These are phyloP conservation scores for Neopestalotiopsis rosae DNA, from an alignment of 2,329 filamentous ascomycete genomes.

Conservation along the genomic window DNA sequence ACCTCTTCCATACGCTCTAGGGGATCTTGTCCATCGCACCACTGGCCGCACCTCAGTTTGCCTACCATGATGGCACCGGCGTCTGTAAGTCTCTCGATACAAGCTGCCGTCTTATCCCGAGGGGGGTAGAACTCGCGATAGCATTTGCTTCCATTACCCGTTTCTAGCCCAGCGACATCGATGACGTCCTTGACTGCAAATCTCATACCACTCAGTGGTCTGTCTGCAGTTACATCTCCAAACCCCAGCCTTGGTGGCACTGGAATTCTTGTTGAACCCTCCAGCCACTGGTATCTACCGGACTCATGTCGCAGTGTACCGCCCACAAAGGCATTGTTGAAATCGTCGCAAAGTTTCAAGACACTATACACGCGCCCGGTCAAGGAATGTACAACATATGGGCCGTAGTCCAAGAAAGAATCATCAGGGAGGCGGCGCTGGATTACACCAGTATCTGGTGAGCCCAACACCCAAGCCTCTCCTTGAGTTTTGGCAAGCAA, in stretches of 20 bases:
- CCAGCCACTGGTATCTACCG: constrained; percentile 22
- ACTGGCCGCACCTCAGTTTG: constrained; percentile 26
- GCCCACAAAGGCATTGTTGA: constrained; percentile 23
- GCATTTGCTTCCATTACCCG: constrained; percentile 24
- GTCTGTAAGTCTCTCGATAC: constrained; percentile 21
- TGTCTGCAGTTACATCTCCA: background rate
- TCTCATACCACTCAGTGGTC: constrained; percentile 23
- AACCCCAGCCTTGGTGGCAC: constrained; percentile 24
- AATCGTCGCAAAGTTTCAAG: constrained; percentile 21
- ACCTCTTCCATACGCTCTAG: constrained; percentile 25
- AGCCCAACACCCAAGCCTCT: background rate
- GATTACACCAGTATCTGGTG: too few species aligned
- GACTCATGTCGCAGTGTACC: constrained; percentile 17
- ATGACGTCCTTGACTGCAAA: constrained; percentile 29
- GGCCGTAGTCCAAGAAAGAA: constrained; percentile 13
- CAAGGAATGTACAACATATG: constrained; percentile 20
- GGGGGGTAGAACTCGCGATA: constrained; percentile 23
- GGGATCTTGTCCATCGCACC: constrained; percentile 27
- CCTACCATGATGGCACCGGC: constrained; percentile 29
- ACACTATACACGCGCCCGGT: constrained; percentile 20
- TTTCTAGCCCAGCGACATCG: constrained; percentile 25
- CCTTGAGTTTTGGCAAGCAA: background rate
- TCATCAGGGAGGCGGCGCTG: background rate
- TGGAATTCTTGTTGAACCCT: constrained; percentile 20
- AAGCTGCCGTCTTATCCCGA: constrained; percentile 13